Conservation (phyloP, 2,329 filamentous ascomycete genomes). For the Cladophialophora chaetospira region DNA sequence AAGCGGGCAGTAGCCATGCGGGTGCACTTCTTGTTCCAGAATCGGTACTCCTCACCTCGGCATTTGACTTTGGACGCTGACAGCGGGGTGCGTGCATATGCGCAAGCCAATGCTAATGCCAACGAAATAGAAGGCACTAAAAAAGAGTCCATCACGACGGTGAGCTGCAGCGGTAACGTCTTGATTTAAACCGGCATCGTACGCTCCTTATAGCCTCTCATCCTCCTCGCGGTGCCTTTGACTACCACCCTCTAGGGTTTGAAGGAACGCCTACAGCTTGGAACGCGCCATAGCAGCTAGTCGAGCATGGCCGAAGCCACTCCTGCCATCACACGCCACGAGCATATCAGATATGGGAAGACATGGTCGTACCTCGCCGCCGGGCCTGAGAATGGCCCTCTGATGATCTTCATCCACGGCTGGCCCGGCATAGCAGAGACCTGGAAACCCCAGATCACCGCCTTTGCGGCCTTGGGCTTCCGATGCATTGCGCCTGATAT, state of each 20-base stretch:
- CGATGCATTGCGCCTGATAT: conserved; percentile 45
- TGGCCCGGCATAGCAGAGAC: conserved; percentile 52
- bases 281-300: too few species aligned
- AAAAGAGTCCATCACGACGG: too few species aligned
- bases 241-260: too few species aligned
- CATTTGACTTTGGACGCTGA: not conserved
- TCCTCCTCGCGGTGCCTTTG: too few species aligned
- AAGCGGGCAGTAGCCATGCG: too few species aligned
- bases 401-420: conserved; percentile 49
- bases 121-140: too few species aligned
- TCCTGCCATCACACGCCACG: conserved; percentile 8
- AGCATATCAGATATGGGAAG: conserved; percentile 5
- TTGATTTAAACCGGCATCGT: too few species aligned
- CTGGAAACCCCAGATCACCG: conserved; percentile 47
- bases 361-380: conserved; percentile 24
- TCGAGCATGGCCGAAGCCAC: not conserved
- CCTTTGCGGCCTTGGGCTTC: conserved; percentile 44
- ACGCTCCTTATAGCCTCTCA: too few species aligned
- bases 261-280: too few species aligned
- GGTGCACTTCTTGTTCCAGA: too few species aligned
- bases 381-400: conserved; percentile 15
- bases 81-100: not conserved
- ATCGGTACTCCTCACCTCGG: conserved; percentile 1
- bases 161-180: too few species aligned
- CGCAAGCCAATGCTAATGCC: not conserved